Evolutionary conservation across 768 basidiomycete species (phyloP).

Genomic region (Mycena latifolia): DNA sequence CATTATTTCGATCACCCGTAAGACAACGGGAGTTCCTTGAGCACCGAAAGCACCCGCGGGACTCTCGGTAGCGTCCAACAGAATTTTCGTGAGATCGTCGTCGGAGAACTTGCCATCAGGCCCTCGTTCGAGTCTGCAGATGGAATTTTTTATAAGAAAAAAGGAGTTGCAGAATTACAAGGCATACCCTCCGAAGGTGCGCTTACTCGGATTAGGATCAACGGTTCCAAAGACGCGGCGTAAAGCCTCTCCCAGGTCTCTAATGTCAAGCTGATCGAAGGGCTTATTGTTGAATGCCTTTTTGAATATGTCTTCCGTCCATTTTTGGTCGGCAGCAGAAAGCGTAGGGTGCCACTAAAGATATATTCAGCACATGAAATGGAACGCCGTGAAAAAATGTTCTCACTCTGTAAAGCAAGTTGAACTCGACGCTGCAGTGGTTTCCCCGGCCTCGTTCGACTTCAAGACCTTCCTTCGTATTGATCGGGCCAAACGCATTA

Average conservation of each 20-base stretch:
- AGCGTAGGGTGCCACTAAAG: conserved; percentile 68
- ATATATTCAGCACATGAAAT: not conserved
- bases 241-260: conserved; percentile 37
- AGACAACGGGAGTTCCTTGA: conserved; percentile 57
- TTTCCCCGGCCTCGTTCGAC: conserved; percentile 70
- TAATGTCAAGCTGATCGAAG: conserved; percentile 46
- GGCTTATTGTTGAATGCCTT: conserved; percentile 51
- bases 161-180: not conserved
- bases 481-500: not conserved
- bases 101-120: conserved; percentile 66
- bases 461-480: not conserved
- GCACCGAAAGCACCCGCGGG: conserved; percentile 61
- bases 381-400: not conserved
- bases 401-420: conserved; percentile 55
- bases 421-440: conserved; percentile 77
- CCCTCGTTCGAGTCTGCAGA: too few relatives aligned
- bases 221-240: conserved; percentile 28
- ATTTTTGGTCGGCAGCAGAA: conserved; percentile 60
- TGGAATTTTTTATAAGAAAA: too few relatives aligned
- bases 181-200: conserved; percentile 60
- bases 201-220: conserved; percentile 45
- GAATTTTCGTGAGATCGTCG: conserved; percentile 59
- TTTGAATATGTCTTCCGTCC: conserved; percentile 52
- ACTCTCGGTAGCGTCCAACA: conserved; percentile 58
- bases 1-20: conserved; percentile 67